Evolutionary conservation across 2,329 filamentous ascomycete species (phyloP).

Genomic region (Chrysosporium keratinophilum): DNA sequence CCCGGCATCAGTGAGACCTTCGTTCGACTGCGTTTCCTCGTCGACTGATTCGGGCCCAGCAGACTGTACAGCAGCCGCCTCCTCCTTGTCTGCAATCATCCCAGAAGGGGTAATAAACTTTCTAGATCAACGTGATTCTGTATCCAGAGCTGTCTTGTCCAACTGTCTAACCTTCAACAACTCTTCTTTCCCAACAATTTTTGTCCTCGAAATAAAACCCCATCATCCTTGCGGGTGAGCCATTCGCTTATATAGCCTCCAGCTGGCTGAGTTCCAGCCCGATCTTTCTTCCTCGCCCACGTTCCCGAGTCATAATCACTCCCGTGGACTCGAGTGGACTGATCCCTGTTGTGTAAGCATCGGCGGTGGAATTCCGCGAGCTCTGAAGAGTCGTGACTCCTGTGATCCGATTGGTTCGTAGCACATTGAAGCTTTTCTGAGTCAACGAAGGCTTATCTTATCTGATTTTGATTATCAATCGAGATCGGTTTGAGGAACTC

Average conservation of each 20-base stretch:
- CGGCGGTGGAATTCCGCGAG: slow-evolving; percentile 6
- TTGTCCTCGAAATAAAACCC: neutral
- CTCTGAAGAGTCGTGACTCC: neutral
- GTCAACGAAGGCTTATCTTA: neutral
- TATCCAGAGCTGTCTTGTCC: neutral
- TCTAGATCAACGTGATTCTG: neutral
- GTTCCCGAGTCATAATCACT: neutral
- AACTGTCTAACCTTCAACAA: neutral
- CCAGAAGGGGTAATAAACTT: neutral
- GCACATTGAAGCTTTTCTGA: neutral
- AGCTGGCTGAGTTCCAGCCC: neutral
- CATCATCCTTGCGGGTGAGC: neutral
- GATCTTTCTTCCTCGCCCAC: neutral
- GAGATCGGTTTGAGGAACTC: no score
- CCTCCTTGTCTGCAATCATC: neutral
- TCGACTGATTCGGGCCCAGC: neutral
- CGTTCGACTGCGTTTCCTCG: neutral
- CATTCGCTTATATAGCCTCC: neutral
- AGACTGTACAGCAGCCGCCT: neutral
- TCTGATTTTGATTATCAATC: neutral
- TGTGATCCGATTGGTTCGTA: neutral
- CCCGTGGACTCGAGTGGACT: neutral
- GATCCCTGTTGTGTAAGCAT: neutral
- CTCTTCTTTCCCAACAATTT: neutral
- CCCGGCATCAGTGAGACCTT: neutral